Evolutionary conservation across 495 filamentous ascomycete species (phyloP).

Genomic region (Penicillium salamii): DNA sequence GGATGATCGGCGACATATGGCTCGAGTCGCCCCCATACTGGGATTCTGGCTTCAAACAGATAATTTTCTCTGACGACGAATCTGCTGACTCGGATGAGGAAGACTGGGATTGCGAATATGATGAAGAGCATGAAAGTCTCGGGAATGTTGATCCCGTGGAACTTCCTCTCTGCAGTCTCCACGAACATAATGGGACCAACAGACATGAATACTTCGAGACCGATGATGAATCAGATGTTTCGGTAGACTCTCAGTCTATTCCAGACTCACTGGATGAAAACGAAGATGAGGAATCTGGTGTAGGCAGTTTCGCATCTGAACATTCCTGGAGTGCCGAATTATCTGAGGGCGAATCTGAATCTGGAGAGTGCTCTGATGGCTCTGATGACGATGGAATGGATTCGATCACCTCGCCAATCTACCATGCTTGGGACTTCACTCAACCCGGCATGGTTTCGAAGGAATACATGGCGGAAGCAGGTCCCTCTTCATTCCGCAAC

Average conservation of each 20-base stretch:
- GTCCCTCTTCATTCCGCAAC: background rate
- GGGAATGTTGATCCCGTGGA: too few species aligned
- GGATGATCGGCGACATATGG: background rate
- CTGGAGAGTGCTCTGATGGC: slow-evolving; percentile 1
- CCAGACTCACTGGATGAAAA: too few species aligned
- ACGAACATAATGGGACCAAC: too few species aligned
- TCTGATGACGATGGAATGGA: too few species aligned
- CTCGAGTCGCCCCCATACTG: slow-evolving; percentile 9
- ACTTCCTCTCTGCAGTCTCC: too few species aligned
- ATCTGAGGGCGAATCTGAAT: background rate
- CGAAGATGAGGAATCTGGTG: too few species aligned
- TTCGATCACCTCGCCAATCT: background rate
- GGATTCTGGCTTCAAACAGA: slow-evolving; percentile 2
- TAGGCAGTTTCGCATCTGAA: background rate
- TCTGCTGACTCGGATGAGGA: slow-evolving; percentile 1
- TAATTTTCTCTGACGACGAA: background rate
- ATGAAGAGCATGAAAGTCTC: too few species aligned
- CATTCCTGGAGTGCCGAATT: slow-evolving; percentile 3
- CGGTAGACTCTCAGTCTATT: too few species aligned
- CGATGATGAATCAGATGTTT: too few species aligned
- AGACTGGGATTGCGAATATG: background rate
- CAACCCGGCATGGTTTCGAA: background rate
- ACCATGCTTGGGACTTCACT: background rate
- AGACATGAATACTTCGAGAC: too few species aligned
- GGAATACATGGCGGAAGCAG: background rate